phyloP scores from a whole-genome alignment of 345 rosid genomes.

The Aquilaria malaccensis region DNA sequence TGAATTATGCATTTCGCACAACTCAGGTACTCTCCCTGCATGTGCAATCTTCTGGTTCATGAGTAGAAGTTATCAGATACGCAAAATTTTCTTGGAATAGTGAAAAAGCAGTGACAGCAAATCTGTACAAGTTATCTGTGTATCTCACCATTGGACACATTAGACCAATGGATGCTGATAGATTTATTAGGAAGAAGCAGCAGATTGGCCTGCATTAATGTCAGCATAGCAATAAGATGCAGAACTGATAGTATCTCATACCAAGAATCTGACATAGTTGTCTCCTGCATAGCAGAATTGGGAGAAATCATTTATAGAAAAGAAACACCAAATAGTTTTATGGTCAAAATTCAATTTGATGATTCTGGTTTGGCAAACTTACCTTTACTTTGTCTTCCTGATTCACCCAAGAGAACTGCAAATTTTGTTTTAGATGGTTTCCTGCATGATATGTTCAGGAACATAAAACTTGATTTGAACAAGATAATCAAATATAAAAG shows the following conservation, averaged over 20 bases:
- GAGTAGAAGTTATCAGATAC: no score
- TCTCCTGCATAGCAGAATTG: constrained; percentile 36
- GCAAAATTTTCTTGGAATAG: no score
- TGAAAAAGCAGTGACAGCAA: background rate
- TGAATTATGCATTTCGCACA: no score
- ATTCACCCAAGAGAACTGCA: constrained; percentile 55
- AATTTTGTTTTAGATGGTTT: constrained; percentile 36
- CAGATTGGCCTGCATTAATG: constrained; percentile 51
- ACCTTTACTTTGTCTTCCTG: constrained; percentile 66
- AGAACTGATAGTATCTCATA: constrained; percentile 65
- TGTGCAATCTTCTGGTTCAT: no score
- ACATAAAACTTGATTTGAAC: constrained; percentile 6
- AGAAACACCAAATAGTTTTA: background rate
- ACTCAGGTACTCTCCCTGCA: no score
- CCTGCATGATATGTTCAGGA: constrained; percentile 18
- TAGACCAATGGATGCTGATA: constrained; percentile 32
- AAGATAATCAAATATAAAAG: background rate
- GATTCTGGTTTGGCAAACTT: constrained; percentile 2
- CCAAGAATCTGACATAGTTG: constrained; percentile 54
- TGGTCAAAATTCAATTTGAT: background rate
- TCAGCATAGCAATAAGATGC: constrained; percentile 64
- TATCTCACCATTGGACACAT: constrained; percentile 51
- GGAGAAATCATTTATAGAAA: background rate
- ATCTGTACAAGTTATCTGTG: background rate
- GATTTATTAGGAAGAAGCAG: constrained; percentile 52